phyloP scores from a whole-genome alignment of 2,329 filamentous ascomycete species.

The Samsoniella hepiali region DNA sequence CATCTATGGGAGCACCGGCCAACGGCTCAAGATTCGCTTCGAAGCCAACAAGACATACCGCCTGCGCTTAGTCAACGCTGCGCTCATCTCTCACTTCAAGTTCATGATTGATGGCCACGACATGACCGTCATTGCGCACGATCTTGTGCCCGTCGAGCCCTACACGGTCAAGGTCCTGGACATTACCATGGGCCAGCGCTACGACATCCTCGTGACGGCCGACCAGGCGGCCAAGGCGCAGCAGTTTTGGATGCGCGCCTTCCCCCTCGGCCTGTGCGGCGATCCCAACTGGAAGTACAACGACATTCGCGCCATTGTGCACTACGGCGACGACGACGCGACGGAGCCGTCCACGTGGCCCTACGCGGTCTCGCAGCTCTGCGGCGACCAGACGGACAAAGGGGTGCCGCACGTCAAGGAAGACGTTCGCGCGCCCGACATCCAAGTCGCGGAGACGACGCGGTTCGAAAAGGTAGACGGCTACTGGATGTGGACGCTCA shows the following conservation, averaged over 20 bases:
- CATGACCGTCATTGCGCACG: constrained; percentile 55
- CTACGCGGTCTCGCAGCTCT: background rate
- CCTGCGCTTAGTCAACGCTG: constrained; percentile 47
- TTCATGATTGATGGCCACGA: constrained; percentile 56
- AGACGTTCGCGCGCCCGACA: background rate
- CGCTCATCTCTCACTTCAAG: constrained; percentile 42
- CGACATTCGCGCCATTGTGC: background rate
- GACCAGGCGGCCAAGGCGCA: background rate
- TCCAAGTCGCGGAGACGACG: background rate
- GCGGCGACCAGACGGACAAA: background rate
- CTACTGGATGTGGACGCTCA: background rate
- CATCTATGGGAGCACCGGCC: constrained; percentile 25
- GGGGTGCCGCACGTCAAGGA: background rate
- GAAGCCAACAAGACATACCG: constrained; percentile 43
- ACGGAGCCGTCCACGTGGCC: background rate
- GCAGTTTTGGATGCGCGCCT: constrained; percentile 1
- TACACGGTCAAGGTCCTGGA: constrained; percentile 39
- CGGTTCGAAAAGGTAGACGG: background rate
- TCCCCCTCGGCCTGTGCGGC: background rate
- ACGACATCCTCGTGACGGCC: background rate
- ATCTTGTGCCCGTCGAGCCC: constrained; percentile 47
- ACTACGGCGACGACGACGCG: background rate
- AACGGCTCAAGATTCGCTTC: constrained; percentile 38
- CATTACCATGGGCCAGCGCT: background rate
- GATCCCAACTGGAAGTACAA: background rate